Conservation (phyloP, 805 yeast species). For the Ogataea populi-albae region DNA sequence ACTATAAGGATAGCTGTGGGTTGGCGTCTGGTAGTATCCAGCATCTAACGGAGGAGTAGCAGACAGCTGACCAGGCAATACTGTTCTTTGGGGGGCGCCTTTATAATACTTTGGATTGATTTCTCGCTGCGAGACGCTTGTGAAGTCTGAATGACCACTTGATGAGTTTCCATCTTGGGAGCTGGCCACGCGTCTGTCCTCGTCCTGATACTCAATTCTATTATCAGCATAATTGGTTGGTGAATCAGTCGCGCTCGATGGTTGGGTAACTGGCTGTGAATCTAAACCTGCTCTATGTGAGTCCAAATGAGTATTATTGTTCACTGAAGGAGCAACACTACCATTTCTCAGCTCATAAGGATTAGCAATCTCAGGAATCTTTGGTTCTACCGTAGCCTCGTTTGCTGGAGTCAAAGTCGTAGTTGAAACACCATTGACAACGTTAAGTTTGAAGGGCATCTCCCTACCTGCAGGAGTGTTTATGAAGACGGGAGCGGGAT, state of each 20-base stretch:
- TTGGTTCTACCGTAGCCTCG: constrained; percentile 9
- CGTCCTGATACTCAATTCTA: constrained; percentile 11
- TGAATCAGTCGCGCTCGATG: no score
- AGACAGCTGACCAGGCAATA: constrained; percentile 21
- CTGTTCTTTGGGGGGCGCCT: constrained; percentile 30
- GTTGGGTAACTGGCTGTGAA: no score
- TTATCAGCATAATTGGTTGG: constrained; percentile 15
- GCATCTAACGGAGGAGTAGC: constrained; percentile 13
- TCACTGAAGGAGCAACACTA: no score
- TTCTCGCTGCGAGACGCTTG: constrained; percentile 77
- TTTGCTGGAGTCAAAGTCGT: constrained; percentile 1
- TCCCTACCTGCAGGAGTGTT: constrained; percentile 7
- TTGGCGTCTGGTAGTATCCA: constrained; percentile 2
- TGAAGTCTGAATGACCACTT: constrained; percentile 57
- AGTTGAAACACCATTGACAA: constrained; percentile 3
- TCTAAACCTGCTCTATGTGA: no score
- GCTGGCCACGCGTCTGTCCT: constrained; percentile 6
- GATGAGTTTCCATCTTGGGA: constrained; percentile 21
- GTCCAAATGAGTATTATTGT: no score
- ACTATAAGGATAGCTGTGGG: constrained; percentile 19
- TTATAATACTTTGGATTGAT: constrained; percentile 55
- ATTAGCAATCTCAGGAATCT: constrained; percentile 14
- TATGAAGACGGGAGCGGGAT: constrained; percentile 5
- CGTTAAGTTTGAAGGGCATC: constrained; percentile 1
- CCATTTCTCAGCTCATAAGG: constrained; percentile 10